Base-by-base conservation (phyloP, 2,329 filamentous ascomycete species). In the Blastomyces emzantsi region DNA sequence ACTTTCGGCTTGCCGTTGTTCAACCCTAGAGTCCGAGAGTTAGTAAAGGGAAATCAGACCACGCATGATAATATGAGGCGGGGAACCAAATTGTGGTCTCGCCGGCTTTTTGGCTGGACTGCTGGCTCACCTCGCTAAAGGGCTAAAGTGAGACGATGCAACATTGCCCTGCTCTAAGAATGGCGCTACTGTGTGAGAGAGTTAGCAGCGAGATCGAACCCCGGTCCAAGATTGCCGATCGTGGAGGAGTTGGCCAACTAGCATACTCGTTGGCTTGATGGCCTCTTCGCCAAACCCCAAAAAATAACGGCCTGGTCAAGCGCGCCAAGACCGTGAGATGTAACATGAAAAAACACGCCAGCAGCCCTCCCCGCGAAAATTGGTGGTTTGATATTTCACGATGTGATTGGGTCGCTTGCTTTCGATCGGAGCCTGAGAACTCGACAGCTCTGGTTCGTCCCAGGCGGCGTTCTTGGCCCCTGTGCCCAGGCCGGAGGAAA, bases 251-350 rank as follows among this genome's bases (percentile, higher is more conserved):
- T 51, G 11, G 11, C 52, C 52, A 55, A 55, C 5, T 1, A 55
- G 17, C 28, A 25, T 25, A 2, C 28, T 19, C 17, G 28, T 25
- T 55, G 28, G 36, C 3, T 8, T 43, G 15, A 43, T 13, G 5
- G 30, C 5, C 3, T 33, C 30, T 33, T 33, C 30, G 30, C 30
- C 30, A 33, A 33, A 33, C 30, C 6, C 6, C 3, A 7, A 33
- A 33, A 33, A 7, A 33, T 4, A 11, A 25, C 49, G 49, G 49
- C 49, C 22, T 15, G 9, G 47, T 28, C 3, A 55, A 52, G 33
- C 17, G 7, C 19, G 60, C 60, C 60, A 62, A 62, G 60, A 2
- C 49, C 13, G 30, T 4, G 49, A 43, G 51, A 62, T 62, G 60
- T 56, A 62, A 62, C 60, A n/a, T 62, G 60, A 25, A 55, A 55